Conservation (phyloP, 345 rosid species). For the Citrus mangshanensis region DNA sequence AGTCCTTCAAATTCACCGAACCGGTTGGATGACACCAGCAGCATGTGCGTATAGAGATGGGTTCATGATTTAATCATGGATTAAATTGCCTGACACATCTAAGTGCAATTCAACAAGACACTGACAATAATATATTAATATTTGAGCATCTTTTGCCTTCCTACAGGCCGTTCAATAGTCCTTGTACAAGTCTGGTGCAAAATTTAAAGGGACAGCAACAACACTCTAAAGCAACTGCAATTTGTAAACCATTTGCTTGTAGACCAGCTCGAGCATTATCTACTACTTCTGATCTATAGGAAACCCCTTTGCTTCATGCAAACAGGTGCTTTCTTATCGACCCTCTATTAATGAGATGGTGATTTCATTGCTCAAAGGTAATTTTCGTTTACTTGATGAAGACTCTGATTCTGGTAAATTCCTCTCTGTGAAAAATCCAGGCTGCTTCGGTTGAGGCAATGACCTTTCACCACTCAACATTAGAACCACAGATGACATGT, state of each 20-base stretch:
- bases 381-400: background rate
- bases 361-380: background rate
- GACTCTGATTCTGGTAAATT: background rate
- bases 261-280: background rate
- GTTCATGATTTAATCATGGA: conserved; percentile 18
- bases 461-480: background rate
- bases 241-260: background rate
- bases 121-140: no score
- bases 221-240: background rate
- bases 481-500: conserved; percentile 11
- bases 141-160: background rate
- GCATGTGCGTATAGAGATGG: conserved; percentile 30
- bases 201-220: background rate
- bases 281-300: background rate
- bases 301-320: background rate
- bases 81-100: no score
- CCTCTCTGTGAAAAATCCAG: background rate
- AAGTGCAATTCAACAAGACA: background rate
- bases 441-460: background rate
- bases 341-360: background rate
- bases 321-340: background rate
- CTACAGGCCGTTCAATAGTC: background rate
- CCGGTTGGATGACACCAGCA: conserved; percentile 33
- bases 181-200: background rate
- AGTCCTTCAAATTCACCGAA: conserved; percentile 31